Evolutionary conservation across 805 yeast species (phyloP).

Genomic region (Schwanniomyces pseudopolymorphus): DNA sequence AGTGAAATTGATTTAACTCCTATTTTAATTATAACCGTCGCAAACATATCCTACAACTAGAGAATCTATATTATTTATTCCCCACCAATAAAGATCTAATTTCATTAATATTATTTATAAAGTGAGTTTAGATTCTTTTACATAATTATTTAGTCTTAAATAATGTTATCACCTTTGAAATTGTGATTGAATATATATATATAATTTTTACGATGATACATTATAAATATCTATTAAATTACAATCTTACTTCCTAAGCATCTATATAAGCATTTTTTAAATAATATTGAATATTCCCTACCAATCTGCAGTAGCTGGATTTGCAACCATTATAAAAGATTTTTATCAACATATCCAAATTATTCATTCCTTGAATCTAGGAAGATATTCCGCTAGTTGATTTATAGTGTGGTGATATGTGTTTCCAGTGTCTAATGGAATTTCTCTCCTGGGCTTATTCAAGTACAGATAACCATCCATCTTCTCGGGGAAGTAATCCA

Average conservation of each 20-base stretch:
- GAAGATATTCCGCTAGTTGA: constrained; percentile 40
- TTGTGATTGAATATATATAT: too few relatives aligned
- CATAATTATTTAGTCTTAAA: too few relatives aligned
- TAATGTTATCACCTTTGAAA: too few relatives aligned
- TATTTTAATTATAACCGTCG: too few relatives aligned
- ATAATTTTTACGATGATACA: background rate
- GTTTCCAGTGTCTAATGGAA: constrained; percentile 18
- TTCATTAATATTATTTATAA: too few relatives aligned
- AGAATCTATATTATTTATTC: too few relatives aligned
- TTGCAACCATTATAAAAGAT: constrained; percentile 36
- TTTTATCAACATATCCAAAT: constrained; percentile 56
- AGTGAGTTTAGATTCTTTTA: too few relatives aligned
- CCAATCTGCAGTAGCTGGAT: constrained; percentile 54
- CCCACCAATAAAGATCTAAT: too few relatives aligned
- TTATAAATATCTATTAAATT: constrained; percentile 53
- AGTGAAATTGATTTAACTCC: too few relatives aligned
- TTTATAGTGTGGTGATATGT: constrained; percentile 43
- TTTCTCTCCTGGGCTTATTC: constrained; percentile 29
- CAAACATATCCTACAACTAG: too few relatives aligned
- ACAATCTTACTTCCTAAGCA: constrained; percentile 49
- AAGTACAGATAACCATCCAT: constrained; percentile 55
- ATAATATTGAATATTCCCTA: constrained; percentile 52
- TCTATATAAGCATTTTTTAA: constrained; percentile 55
- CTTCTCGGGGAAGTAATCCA: constrained; percentile 25
- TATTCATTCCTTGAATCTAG: constrained; percentile 42